Evolutionary conservation across 441 rosid genomes (phyloP).

Genomic region (Arabidopsis lyrata): DNA sequence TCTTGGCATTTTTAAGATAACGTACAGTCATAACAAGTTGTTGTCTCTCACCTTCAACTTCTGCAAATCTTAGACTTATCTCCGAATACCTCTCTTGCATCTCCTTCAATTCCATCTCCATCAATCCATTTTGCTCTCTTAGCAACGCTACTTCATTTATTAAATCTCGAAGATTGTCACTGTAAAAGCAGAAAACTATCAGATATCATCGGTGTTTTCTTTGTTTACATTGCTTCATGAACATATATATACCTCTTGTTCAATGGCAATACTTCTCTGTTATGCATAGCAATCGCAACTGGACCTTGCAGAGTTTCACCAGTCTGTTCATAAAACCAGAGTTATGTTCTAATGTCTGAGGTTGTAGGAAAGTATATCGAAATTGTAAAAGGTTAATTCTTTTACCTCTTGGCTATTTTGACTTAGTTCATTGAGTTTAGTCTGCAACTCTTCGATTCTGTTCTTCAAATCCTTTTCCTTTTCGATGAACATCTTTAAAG

Average conservation of each 20-base stretch:
- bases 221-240: conserved; percentile 18
- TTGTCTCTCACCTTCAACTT: conserved; percentile 96
- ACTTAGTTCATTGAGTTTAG: conserved; percentile 58
- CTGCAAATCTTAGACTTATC: conserved; percentile 87
- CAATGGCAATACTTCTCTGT: conserved; percentile 5
- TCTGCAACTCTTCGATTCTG: conserved; percentile 67
- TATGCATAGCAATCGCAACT: background rate
- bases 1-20: conserved; percentile 66
- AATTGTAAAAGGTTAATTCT: conserved; percentile 26
- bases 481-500: conserved; percentile 54
- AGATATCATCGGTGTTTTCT: background rate
- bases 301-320: conserved; percentile 13
- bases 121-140: conserved; percentile 62
- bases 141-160: conserved; percentile 51
- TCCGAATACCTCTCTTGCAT: conserved; percentile 87
- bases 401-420: conserved; percentile 58
- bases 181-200: background rate
- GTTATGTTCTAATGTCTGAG: conserved; percentile 3
- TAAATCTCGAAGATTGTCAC: conserved; percentile 23
- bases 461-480: conserved; percentile 66
- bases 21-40: conserved; percentile 79
- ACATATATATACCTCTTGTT: conserved; percentile 41
- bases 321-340: conserved; percentile 24
- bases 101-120: conserved; percentile 81
- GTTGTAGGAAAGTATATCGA: conserved; percentile 7